Percentiles rank a stretch among this genome's conserved stretches.
These are phyloP conservation scores for Cotoneaster glaucophyllus DNA, from an alignment of 306 rosid species.

Conservation along the genomic window DNA sequence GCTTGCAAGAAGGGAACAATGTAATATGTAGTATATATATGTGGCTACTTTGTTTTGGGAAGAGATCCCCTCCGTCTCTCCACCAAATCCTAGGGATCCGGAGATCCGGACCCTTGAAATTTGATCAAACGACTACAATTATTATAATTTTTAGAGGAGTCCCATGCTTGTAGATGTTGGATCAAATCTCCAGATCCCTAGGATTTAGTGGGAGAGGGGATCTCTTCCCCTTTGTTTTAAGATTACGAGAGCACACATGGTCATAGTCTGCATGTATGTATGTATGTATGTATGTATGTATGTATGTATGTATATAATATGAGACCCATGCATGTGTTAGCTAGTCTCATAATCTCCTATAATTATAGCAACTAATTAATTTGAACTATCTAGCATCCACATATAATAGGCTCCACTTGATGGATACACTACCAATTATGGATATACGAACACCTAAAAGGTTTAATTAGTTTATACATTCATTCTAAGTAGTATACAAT, in stretches of 20 bases:
- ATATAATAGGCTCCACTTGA: not conserved
- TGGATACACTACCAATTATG: not conserved
- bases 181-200: no score
- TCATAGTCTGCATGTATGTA: not conserved
- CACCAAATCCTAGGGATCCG: no score
- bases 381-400: not conserved
- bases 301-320: no score
- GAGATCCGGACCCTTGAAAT: no score
- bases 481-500: not conserved
- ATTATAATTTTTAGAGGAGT: no score
- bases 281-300: no score
- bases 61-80: no score
- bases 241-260: conserved; percentile 32
- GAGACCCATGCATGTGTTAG: not conserved
- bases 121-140: no score
- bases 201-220: no score
- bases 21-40: not conserved
- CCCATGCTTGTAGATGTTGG: no score
- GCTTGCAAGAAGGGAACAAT: not conserved
- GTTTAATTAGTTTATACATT: not conserved
- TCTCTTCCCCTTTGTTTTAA: conserved; percentile 15
- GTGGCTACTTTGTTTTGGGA: not conserved
- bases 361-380: no score
- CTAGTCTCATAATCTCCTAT: not conserved
- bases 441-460: not conserved